Evolutionary conservation across 2,329 filamentous ascomycete species (phyloP).

Genomic region (Neoarthrinium moseri): DNA sequence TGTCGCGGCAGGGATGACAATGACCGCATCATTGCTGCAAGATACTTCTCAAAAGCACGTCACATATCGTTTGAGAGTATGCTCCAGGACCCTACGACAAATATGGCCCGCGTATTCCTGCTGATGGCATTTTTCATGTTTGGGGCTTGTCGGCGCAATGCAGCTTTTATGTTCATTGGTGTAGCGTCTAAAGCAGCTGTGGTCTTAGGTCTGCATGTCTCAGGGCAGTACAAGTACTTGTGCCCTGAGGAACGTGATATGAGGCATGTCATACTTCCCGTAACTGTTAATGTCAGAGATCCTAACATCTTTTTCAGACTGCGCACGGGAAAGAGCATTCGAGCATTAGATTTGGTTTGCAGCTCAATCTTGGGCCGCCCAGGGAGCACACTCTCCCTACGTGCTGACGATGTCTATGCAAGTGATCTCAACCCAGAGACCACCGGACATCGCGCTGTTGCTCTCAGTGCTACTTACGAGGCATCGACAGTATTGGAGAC

Average conservation of each 20-base stretch:
- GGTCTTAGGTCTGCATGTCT: constrained; percentile 45
- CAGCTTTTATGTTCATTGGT: constrained; percentile 63
- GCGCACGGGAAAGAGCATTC: constrained; percentile 44
- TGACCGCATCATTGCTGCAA: constrained; percentile 27
- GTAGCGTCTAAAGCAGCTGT: constrained; percentile 57
- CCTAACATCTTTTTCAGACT: constrained; percentile 26
- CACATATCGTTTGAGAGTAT: constrained; percentile 46
- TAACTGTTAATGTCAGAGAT: background rate
- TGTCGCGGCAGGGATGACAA: constrained; percentile 30
- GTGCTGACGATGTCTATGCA: constrained; percentile 22
- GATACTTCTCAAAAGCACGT: constrained; percentile 49
- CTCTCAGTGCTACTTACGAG: constrained; percentile 4
- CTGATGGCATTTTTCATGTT: constrained; percentile 61
- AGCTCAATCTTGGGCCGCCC: constrained; percentile 48
- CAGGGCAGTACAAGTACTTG: constrained; percentile 5
- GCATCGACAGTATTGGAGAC: constrained; percentile 3
- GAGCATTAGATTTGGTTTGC: constrained; percentile 44
- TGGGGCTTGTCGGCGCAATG: constrained; percentile 56
- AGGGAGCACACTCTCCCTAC: constrained; percentile 29
- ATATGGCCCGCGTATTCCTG: constrained; percentile 50
- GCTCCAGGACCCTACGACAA: constrained; percentile 51
- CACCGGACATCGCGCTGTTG: constrained; percentile 12
- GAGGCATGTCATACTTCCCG: background rate
- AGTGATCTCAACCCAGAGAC: constrained; percentile 19
- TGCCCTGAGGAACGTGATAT: constrained; percentile 3